phyloP scores from a whole-genome alignment of 1,284 basidiomycete species.

The Dichomitus squalens region DNA sequence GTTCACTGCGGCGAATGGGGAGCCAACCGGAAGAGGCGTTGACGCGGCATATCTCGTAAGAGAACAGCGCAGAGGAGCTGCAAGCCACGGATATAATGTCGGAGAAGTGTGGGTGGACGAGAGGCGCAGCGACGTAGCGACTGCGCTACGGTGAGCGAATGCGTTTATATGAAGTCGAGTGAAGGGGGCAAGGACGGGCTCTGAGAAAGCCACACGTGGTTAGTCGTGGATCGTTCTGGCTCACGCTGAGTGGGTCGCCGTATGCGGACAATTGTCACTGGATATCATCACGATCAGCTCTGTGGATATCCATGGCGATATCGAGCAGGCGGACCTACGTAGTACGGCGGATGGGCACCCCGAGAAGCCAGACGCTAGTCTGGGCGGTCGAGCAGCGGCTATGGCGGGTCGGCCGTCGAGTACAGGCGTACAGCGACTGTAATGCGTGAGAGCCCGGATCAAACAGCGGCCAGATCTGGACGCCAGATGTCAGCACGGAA shows the following conservation, averaged over 20 bases:
- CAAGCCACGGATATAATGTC: neutral
- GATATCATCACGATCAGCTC: neutral
- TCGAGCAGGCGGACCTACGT: neutral
- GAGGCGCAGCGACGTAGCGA: neutral
- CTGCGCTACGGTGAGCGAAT: neutral
- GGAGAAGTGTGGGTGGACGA: neutral
- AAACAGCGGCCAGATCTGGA: neutral
- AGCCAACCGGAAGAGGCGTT: neutral
- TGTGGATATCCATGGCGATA: neutral
- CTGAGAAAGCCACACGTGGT: neutral
- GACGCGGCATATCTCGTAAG: neutral
- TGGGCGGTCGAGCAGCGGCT: neutral
- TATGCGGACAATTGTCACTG: neutral
- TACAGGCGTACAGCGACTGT: neutral
- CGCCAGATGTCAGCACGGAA: neutral
- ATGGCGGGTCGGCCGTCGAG: neutral
- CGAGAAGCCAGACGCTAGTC: neutral
- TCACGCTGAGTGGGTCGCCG: neutral
- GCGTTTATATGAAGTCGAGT: conserved; percentile 6
- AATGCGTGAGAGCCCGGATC: neutral
- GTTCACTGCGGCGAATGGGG: neutral
- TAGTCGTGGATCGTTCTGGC: neutral
- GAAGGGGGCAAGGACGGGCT: neutral
- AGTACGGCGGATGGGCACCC: neutral
- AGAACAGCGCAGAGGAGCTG: neutral